Conservation (phyloP, 345 rosid genomes). For the Iberis pinnata region DNA sequence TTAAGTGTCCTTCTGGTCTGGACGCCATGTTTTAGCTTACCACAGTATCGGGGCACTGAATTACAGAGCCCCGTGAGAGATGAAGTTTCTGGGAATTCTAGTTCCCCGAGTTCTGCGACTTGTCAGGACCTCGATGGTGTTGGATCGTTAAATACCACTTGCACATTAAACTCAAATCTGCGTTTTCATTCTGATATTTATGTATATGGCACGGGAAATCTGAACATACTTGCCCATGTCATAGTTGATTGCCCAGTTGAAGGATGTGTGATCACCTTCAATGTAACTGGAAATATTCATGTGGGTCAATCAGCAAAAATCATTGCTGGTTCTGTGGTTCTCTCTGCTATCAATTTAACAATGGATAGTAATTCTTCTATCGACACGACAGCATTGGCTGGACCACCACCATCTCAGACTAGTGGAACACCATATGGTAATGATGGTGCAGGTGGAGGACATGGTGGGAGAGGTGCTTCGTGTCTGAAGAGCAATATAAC, state of each 20-base stretch:
- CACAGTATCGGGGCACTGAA: slow-evolving; percentile 25
- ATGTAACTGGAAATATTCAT: slow-evolving; percentile 69
- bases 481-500: slow-evolving; percentile 52
- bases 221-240: slow-evolving; percentile 66
- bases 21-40: slow-evolving; percentile 34
- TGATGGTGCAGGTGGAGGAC: slow-evolving; percentile 98
- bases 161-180: slow-evolving; percentile 68
- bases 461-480: slow-evolving; percentile 97
- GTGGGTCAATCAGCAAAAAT: slow-evolving; percentile 57
- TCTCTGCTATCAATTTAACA: slow-evolving; percentile 55
- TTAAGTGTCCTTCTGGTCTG: slow-evolving; percentile 46
- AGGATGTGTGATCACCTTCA: slow-evolving; percentile 64
- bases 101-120: slow-evolving; percentile 14
- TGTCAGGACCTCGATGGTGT: slow-evolving; percentile 80
- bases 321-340: slow-evolving; percentile 61
- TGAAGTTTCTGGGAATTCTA: slow-evolving; percentile 26
- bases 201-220: slow-evolving; percentile 59
- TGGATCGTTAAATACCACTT: slow-evolving; percentile 80
- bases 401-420: slow-evolving; percentile 87
- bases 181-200: slow-evolving; percentile 50
- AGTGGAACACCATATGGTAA: slow-evolving; percentile 79
- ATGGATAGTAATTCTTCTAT: slow-evolving; percentile 55
- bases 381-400: slow-evolving; percentile 72
- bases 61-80: slow-evolving; percentile 23
- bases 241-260: slow-evolving; percentile 55